Percentiles rank a stretch among this genome's conserved stretches.
Evolutionary conservation across 306 rosid genomes (phyloP).

Genomic region (Castanea crenata): DNA sequence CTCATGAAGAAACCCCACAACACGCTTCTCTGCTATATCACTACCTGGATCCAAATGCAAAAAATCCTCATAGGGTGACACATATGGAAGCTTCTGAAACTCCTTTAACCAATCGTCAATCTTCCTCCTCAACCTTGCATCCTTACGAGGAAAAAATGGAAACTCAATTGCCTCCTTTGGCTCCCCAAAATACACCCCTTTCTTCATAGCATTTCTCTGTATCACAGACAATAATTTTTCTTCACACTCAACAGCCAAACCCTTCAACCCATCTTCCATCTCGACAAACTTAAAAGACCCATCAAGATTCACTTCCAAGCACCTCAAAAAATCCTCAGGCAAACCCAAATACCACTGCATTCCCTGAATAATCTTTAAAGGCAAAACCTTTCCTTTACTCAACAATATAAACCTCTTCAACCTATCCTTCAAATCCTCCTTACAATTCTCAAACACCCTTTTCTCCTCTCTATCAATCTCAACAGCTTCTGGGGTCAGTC

Average conservation of each 20-base stretch:
- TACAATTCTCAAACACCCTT: conserved; percentile 55
- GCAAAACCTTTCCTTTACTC: conserved; percentile 64
- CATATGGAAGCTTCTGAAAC: conserved; percentile 82
- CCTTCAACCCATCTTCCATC: conserved; percentile 74
- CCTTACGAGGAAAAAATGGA: conserved; percentile 68
- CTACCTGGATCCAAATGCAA: conserved; percentile 50
- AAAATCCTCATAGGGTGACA: conserved; percentile 76
- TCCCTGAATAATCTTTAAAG: conserved; percentile 75
- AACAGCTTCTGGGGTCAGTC: conserved; percentile 72
- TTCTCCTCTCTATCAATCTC: conserved; percentile 71
- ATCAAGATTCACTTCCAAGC: conserved; percentile 55
- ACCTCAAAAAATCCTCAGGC: conserved; percentile 59
- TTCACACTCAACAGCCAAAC: conserved; percentile 48
- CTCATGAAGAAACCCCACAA: conserved; percentile 83
- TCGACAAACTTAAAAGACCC: conserved; percentile 68
- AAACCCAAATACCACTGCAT: conserved; percentile 93
- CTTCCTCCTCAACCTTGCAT: conserved; percentile 75
- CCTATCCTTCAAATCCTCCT: conserved; percentile 61
- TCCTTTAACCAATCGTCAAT: conserved; percentile 66
- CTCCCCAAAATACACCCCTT: conserved; percentile 47
- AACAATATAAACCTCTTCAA: conserved; percentile 75
- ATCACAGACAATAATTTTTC: conserved; percentile 55
- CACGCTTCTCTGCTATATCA: conserved; percentile 74
- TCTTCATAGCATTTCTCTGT: conserved; percentile 61
- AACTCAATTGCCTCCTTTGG: conserved; percentile 65